Percentiles rank a stretch among this genome's conserved stretches.
phyloP scores from a whole-genome alignment of 805 yeast species.

The Hanseniaspora mollemarum region DNA sequence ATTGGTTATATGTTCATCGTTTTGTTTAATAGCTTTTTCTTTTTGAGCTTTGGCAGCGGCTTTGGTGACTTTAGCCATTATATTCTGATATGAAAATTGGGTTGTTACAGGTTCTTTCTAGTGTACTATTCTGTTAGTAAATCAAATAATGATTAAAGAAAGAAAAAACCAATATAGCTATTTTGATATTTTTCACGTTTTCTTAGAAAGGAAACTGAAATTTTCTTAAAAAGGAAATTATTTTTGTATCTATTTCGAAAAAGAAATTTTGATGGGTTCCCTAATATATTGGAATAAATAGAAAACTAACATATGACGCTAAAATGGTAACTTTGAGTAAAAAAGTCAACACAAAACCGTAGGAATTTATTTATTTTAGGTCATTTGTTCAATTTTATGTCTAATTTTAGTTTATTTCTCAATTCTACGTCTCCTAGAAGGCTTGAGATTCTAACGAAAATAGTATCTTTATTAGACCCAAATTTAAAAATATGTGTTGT shows the following conservation, averaged over 20 bases:
- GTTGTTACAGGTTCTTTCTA: not conserved
- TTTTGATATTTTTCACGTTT: no score
- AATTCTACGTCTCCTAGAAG: constrained; percentile 85
- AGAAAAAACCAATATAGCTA: no score
- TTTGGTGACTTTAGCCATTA: constrained; percentile 14
- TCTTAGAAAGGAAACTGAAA: not conserved
- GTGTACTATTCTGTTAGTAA: not conserved
- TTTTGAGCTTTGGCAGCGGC: constrained; percentile 9
- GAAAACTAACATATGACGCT: no score
- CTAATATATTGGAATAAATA: not conserved
- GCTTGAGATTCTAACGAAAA: constrained; percentile 50
- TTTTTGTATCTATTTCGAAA: not conserved
- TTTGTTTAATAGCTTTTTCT: not conserved
- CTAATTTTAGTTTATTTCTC: constrained; percentile 32
- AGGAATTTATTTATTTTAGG: no score
- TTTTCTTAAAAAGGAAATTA: not conserved
- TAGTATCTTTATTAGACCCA: constrained; percentile 34
- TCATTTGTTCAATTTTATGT: not conserved
- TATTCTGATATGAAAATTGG: not conserved
- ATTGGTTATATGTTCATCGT: constrained; percentile 20
- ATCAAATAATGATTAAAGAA: no score
- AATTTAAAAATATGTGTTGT: constrained; percentile 33
- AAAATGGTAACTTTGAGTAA: no score
- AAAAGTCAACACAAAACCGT: no score
- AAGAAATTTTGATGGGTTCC: not conserved